A percentile compares a stretch with the other conserved stretches of the same genome.
phyloP scores from a whole-genome alignment of 2,329 filamentous ascomycete species.

The Lojkania enalia region DNA sequence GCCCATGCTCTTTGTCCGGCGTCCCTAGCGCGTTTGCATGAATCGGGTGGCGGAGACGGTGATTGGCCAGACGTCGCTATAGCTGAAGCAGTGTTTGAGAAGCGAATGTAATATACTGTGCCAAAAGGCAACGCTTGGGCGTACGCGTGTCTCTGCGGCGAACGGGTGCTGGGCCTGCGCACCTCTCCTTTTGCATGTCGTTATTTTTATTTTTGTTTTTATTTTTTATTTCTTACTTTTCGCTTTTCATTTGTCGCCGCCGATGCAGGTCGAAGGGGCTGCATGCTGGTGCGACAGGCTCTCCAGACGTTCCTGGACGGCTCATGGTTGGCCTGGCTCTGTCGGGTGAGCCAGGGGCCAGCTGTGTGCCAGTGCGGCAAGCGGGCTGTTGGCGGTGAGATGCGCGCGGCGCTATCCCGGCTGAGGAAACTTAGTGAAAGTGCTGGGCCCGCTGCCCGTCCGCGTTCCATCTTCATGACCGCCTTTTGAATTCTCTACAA shows the following conservation, averaged over 20 bases:
- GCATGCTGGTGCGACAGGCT: background rate
- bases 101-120: constrained; percentile 4
- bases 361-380: background rate
- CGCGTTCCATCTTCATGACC: constrained; percentile 14
- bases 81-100: constrained; percentile 2
- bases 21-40: no score
- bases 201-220: no score
- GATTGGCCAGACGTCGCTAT: background rate
- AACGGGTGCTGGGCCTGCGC: background rate
- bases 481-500: constrained; percentile 7
- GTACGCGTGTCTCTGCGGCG: background rate
- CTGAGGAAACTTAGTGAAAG: constrained; percentile 19
- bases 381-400: constrained; percentile 31
- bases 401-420: constrained; percentile 16
- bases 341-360: constrained; percentile 7
- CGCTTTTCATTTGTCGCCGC: no score
- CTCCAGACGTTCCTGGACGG: constrained; percentile 1
- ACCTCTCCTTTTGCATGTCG: no score
- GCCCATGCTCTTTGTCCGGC: no score
- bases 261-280: background rate
- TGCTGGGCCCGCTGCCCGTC: constrained; percentile 13
- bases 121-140: background rate
- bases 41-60: no score
- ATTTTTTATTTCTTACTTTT: no score
- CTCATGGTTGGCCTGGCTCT: background rate